These are phyloP conservation scores for Dichotomopilus funicola DNA, from an alignment of 2,329 filamentous ascomycete species.

Conservation along the genomic window DNA sequence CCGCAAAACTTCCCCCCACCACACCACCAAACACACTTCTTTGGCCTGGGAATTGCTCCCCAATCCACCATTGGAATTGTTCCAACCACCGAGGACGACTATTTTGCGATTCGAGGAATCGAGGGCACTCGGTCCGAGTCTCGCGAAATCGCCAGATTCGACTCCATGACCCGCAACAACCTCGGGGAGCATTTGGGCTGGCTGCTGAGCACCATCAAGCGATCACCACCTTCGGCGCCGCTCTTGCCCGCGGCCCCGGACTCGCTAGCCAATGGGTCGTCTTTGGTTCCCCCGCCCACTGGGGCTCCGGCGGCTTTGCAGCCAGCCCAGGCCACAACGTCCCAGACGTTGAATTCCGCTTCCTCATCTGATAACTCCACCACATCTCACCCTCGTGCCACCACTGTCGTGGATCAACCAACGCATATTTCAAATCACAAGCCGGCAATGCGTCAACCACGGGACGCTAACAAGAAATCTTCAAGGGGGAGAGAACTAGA, in stretches of 20 bases:
- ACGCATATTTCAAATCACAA: not conserved
- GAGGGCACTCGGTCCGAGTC: conserved; percentile 21
- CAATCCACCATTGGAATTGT: not conserved
- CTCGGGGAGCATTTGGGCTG: conserved; percentile 51
- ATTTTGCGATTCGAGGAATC: conserved; percentile 5
- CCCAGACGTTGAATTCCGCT: not conserved
- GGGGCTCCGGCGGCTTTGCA: conserved; percentile 8
- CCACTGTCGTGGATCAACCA: not conserved
- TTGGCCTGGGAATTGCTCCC: not conserved
- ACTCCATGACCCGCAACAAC: conserved; percentile 58
- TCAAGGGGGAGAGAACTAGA: conserved; percentile 37
- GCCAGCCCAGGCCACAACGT: not conserved
- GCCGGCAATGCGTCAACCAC: not conserved
- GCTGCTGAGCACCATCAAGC: conserved; percentile 45
- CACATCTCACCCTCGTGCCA: not conserved
- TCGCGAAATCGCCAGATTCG: conserved; percentile 34
- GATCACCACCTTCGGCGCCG: conserved; percentile 33
- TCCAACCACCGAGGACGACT: not conserved
- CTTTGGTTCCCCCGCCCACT: not conserved
- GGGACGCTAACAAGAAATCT: conserved; percentile 21
- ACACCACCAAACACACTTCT: conserved; percentile 13
- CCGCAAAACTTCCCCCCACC: conserved; percentile 10
- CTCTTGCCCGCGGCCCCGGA: conserved; percentile 31
- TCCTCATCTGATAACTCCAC: not conserved
- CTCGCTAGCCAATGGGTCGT: conserved; percentile 7